Evolutionary conservation across 441 rosid species (phyloP).

Genomic region (Erodium texanum): DNA sequence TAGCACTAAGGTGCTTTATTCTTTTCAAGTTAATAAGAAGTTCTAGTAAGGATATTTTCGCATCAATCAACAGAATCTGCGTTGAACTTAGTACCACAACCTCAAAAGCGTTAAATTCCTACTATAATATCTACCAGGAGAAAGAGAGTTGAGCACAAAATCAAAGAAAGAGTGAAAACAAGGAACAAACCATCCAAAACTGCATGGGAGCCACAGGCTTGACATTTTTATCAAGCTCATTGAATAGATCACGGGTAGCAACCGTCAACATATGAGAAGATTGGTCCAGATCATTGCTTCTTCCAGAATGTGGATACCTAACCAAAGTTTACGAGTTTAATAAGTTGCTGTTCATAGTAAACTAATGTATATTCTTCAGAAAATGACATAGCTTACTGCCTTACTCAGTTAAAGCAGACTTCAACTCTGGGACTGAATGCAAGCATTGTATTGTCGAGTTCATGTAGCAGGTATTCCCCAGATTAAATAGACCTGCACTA

Average conservation of each 20-base stretch:
- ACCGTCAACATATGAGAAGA: slow-evolving; percentile 82
- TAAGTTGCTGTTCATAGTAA: not conserved
- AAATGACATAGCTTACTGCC: slow-evolving; percentile 21
- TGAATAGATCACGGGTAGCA: slow-evolving; percentile 76
- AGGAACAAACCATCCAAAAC: slow-evolving; percentile 75
- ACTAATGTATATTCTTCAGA: not conserved
- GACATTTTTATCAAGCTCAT: slow-evolving; percentile 75
- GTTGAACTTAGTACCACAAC: not conserved
- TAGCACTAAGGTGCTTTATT: not conserved
- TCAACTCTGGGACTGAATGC: slow-evolving; percentile 90
- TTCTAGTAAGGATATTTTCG: not conserved
- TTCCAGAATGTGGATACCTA: slow-evolving; percentile 61
- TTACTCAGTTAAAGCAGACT: slow-evolving; percentile 59
- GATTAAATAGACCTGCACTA: slow-evolving; percentile 71
- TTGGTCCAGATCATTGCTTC: slow-evolving; percentile 67
- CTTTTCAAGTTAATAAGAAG: not conserved
- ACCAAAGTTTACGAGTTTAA: slow-evolving; percentile 12
- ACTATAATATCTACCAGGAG: not conserved
- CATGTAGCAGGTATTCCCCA: slow-evolving; percentile 96
- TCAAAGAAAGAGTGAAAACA: not conserved
- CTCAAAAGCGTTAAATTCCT: not conserved
- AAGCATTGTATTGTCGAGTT: slow-evolving; percentile 84
- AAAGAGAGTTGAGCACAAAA: not conserved
- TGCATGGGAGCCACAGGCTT: slow-evolving; percentile 86
- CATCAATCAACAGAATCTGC: not conserved